Conservation (phyloP, 176 grass and related monocot genomes). For the Zizania latifolia region DNA sequence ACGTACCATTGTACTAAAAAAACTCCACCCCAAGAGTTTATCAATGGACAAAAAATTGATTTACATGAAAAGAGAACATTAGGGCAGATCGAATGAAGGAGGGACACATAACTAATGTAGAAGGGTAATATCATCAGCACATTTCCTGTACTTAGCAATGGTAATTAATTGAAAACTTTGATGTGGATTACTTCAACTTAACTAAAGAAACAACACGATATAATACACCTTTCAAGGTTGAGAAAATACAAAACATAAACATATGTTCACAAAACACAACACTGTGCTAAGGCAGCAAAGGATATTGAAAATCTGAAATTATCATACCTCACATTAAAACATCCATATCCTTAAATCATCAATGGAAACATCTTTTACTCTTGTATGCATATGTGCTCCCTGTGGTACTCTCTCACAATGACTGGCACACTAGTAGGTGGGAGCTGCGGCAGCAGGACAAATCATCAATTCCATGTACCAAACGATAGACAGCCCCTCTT, state of each 20-base stretch:
- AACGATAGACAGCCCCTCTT: not conserved
- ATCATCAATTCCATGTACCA: constrained; percentile 11
- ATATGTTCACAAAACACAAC: constrained; percentile 2
- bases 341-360: not conserved
- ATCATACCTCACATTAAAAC: constrained; percentile 21
- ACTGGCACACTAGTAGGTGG: constrained; percentile 88
- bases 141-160: constrained; percentile 2
- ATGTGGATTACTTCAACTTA: constrained; percentile 6
- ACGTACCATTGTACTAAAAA: not conserved
- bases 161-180: constrained; percentile 7
- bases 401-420: constrained; percentile 71
- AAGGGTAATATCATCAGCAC: not conserved
- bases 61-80: not conserved
- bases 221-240: constrained; percentile 10
- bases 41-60: not conserved
- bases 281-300: constrained; percentile 13
- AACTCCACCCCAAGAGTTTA: not conserved
- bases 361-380: constrained; percentile 10
- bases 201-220: constrained; percentile 30
- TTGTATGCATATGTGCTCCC: constrained; percentile 66
- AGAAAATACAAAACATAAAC: constrained; percentile 12
- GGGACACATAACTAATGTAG: not conserved
- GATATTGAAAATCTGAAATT: constrained; percentile 3
- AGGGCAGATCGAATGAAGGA: not conserved
- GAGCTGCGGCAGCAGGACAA: constrained; percentile 44